Evolutionary conservation across 1,284 basidiomycete species (phyloP).

Genomic region (Rhizoctonia solani): DNA sequence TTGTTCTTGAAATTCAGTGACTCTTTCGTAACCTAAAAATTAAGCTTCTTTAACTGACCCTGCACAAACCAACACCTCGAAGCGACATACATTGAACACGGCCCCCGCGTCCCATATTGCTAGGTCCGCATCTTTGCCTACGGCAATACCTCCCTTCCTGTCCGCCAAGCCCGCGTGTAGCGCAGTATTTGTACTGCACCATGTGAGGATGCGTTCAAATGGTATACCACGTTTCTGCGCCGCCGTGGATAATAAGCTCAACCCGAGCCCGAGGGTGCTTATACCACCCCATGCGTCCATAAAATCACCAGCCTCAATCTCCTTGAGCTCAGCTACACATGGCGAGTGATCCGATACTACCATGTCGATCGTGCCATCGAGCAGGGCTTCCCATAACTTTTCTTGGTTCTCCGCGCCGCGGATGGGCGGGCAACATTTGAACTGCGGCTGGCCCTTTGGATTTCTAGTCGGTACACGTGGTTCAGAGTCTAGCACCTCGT

Average conservation of each 20-base stretch:
- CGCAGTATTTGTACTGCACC: slow-evolving; percentile 74
- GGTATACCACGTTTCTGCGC: slow-evolving; percentile 57
- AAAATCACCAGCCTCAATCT: slow-evolving; percentile 73
- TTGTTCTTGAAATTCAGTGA: slow-evolving; percentile 89
- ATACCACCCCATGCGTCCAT: slow-evolving; percentile 94
- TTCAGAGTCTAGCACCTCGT: slow-evolving; percentile 40
- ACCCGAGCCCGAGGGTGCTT: slow-evolving; percentile 81
- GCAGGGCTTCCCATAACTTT: slow-evolving; percentile 75
- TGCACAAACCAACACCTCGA: background rate
- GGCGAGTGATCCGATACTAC: slow-evolving; percentile 95
- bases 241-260: slow-evolving; percentile 72
- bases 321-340: slow-evolving; percentile 81
- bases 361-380: slow-evolving; percentile 81
- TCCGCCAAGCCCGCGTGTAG: slow-evolving; percentile 71
- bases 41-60: background rate
- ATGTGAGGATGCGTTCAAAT: slow-evolving; percentile 68
- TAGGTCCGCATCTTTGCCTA: slow-evolving; percentile 83
- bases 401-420: slow-evolving; percentile 73
- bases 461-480: slow-evolving; percentile 45
- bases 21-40: slow-evolving; percentile 69
- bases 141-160: slow-evolving; percentile 70
- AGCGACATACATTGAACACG: slow-evolving; percentile 59
- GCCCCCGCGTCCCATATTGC: slow-evolving; percentile 79
- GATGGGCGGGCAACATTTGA: slow-evolving; percentile 96
- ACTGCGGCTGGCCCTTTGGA: slow-evolving; percentile 73